Evolutionary conservation across 805 yeast genomes (phyloP).

Genomic region (Wickerhamiella occidentalis): DNA sequence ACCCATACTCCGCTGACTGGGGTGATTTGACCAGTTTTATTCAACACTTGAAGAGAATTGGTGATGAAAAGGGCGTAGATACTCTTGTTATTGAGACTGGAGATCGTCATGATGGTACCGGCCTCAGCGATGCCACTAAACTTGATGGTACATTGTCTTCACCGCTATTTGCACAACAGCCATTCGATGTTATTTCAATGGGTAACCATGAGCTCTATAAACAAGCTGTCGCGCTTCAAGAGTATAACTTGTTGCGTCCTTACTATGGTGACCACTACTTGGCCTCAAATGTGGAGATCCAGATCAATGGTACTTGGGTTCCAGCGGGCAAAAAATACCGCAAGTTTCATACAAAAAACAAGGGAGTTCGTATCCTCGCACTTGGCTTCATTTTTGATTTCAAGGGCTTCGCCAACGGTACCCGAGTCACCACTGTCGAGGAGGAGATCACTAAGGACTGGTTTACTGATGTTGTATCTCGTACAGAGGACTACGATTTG

Average conservation of each 20-base stretch:
- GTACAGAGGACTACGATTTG: conserved; percentile 41
- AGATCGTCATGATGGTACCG: conserved; percentile 91
- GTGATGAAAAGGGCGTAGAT: conserved; percentile 43
- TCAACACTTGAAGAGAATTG: conserved; percentile 35
- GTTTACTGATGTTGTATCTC: conserved; percentile 41
- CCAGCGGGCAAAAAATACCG: conserved; percentile 59
- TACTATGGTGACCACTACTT: conserved; percentile 51
- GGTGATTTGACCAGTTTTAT: conserved; percentile 76
- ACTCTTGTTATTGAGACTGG: conserved; percentile 74
- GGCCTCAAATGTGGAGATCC: conserved; percentile 31
- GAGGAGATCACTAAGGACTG: conserved; percentile 46
- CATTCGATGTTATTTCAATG: conserved; percentile 67
- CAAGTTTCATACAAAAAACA: conserved; percentile 51
- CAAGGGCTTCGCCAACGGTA: conserved; percentile 42
- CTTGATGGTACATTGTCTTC: conserved; percentile 61
- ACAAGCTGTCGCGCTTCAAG: conserved; percentile 50
- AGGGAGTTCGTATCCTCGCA: conserved; percentile 43
- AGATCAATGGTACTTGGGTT: conserved; percentile 33
- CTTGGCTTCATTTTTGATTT: conserved; percentile 77
- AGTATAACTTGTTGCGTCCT: conserved; percentile 47
- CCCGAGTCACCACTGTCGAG: conserved; percentile 51
- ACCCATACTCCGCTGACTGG: conserved; percentile 72
- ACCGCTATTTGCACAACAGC: conserved; percentile 45
- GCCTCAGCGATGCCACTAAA: conserved; percentile 63
- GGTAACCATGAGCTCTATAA: conserved; percentile 88